Evolutionary conservation across 2,329 filamentous ascomycete species (phyloP), one percentile per base, ranked within the genome.

Genomic region (Pestalotiopsis sp.): DNA sequence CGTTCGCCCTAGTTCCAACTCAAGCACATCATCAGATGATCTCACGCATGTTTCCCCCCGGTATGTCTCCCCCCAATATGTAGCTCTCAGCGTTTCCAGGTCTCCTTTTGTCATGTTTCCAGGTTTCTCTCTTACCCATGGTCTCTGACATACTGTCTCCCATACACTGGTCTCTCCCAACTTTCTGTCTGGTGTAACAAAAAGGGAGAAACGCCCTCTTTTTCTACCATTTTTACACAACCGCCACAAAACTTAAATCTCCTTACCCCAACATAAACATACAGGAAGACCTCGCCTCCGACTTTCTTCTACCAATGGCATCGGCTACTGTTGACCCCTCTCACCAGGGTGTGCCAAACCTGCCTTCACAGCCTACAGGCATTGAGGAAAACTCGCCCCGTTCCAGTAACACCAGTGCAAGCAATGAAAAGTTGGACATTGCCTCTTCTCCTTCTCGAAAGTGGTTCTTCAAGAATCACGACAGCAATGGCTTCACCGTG

Each of bases 401-500:
- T 13, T 68, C 69, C 12, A 70, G 69, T 36, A 68, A 67, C 52
- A 68, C 69, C 27, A 70, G 69, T 36, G 57, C 62, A 52, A 67
- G 67, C 41, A 70, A 68, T 55, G 55, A 64, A 55, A 58, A 64
- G 36, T 39, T 68, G 60, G 41, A 23, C 31, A 63, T 64, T 49
- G 45, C 72, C 62, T 68, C 71, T 20, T 65, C 71, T 7, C 66
- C 71, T 27, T 27, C 41, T 23, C 66, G 41, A 66, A 72, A 71
- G 69, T 3, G 41, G 49, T 31, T 12, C 61, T 68, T 23, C 65
- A 71, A 69, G 38, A 39, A 71, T 61, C 69, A 69, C 25, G 58
- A 68, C 17, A 36, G 31, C 6, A 71, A 67, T 20, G 60, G 52
- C 20, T 72, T 70, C 23, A 72, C 79, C 38, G 74, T 82, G 13